phyloP scores from a whole-genome alignment of 441 rosid genomes.

The Arabidopsis hybrid region DNA sequence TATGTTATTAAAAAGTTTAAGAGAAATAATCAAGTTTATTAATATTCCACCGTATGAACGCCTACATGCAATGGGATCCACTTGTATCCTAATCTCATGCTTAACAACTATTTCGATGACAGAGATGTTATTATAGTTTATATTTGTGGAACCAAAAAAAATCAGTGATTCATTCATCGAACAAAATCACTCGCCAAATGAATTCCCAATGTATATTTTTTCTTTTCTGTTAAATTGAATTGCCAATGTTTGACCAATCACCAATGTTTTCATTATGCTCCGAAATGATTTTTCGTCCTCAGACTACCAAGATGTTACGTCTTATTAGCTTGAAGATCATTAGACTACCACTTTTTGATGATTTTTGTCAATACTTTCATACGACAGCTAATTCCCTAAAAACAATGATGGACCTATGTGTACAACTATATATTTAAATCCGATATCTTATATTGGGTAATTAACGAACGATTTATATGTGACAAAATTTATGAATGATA shows the following conservation, averaged over 20 bases:
- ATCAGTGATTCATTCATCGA: background rate
- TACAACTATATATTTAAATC: background rate
- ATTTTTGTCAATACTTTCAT: background rate
- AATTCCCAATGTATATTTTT: too few relatives aligned
- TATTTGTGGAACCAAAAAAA: background rate
- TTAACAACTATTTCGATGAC: background rate
- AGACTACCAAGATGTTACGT: background rate
- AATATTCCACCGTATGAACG: conserved; percentile 32
- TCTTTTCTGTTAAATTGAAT: too few relatives aligned
- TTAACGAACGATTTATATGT: background rate
- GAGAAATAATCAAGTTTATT: conserved; percentile 1
- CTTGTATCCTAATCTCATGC: conserved; percentile 28
- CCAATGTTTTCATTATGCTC: background rate
- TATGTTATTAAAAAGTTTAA: background rate
- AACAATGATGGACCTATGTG: background rate
- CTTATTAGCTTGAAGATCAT: background rate
- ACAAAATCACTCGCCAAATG: too few relatives aligned
- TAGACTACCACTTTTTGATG: background rate
- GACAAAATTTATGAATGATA: background rate
- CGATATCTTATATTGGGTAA: background rate
- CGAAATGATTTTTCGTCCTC: background rate
- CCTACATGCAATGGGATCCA: conserved; percentile 25
- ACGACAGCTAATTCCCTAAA: background rate
- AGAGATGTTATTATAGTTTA: background rate
- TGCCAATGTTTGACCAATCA: too few relatives aligned